Conservation (phyloP, 108 stramenopile species). For the Tribonema minus region DNA sequence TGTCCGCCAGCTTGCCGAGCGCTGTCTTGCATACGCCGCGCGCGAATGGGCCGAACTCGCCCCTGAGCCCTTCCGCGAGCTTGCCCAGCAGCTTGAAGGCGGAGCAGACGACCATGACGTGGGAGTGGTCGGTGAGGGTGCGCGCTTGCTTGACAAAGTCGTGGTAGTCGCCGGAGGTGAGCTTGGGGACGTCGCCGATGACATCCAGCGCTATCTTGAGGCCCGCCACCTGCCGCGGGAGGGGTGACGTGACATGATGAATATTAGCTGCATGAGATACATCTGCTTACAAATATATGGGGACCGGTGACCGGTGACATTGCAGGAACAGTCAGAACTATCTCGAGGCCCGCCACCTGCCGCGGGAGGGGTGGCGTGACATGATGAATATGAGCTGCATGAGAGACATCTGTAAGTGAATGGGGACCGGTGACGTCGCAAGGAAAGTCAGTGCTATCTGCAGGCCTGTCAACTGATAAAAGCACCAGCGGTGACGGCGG, state of each 20-base stretch:
- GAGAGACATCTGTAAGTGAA: too few species aligned
- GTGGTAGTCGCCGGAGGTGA: conserved; percentile 28
- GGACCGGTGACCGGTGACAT: too few species aligned
- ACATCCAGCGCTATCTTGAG: conserved; percentile 40
- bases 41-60: conserved; percentile 11
- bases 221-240: conserved; percentile 27
- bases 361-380: too few species aligned
- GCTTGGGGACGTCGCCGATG: conserved; percentile 32
- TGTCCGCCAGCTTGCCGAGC: conserved; percentile 31
- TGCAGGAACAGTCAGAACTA: conserved; percentile 27
- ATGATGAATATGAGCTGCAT: too few species aligned
- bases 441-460: conserved; percentile 34
- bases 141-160: conserved; percentile 23
- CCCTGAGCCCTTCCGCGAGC: conserved; percentile 32
- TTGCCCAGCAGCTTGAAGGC: not conserved
- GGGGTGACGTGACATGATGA: too few species aligned
- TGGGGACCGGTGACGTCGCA: too few species aligned
- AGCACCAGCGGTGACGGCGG: too few species aligned
- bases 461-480: conserved; percentile 23
- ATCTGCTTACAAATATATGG: too few species aligned
- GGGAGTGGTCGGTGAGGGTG: conserved; percentile 29
- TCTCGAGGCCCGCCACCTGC: conserved; percentile 33
- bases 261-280: too few species aligned
- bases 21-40: conserved; percentile 15
- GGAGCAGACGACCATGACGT: conserved; percentile 5